These are phyloP conservation scores for Serendipita sp. DNA, from an alignment of 768 basidiomycete species.

Conservation along the genomic window DNA sequence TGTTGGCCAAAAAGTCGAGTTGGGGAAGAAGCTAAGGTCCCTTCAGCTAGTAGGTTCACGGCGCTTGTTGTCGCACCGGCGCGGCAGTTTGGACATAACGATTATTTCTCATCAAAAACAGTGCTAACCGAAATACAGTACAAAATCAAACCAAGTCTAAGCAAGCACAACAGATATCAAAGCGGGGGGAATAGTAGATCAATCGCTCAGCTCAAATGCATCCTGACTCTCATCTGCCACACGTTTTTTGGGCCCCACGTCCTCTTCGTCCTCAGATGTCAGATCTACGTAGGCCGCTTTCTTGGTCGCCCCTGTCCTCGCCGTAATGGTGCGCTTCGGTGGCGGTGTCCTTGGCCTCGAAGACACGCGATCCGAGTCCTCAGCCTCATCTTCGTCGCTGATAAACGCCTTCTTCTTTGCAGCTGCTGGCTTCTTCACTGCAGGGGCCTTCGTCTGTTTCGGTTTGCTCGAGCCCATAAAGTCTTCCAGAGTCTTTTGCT, in stretches of 20 bases:
- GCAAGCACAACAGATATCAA: background rate
- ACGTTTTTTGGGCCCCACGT: no score
- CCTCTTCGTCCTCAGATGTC: background rate
- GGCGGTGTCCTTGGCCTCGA: background rate
- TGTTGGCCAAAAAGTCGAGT: no score
- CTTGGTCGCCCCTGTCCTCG: background rate
- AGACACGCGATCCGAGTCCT: background rate
- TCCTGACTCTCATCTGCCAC: background rate
- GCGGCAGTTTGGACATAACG: no score
- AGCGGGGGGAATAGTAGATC: background rate
- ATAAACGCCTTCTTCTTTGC: slow-evolving; percentile 6
- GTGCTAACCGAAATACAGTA: background rate
- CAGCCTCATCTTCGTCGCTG: background rate
- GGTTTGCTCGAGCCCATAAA: background rate
- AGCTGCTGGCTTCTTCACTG: background rate
- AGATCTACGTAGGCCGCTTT: background rate
- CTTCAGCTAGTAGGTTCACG: no score
- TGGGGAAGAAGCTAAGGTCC: no score
- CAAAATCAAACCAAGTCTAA: background rate
- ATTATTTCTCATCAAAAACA: background rate
- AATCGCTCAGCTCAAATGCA: slow-evolving; percentile 1
- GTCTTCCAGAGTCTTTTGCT: slow-evolving; percentile 15
- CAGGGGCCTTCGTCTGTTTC: background rate
- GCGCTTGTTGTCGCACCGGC: no score
- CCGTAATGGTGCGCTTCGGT: background rate